Base-by-base conservation (phyloP, 2,329 filamentous ascomycete species). In the Cylindrodendrum hubeiense region DNA sequence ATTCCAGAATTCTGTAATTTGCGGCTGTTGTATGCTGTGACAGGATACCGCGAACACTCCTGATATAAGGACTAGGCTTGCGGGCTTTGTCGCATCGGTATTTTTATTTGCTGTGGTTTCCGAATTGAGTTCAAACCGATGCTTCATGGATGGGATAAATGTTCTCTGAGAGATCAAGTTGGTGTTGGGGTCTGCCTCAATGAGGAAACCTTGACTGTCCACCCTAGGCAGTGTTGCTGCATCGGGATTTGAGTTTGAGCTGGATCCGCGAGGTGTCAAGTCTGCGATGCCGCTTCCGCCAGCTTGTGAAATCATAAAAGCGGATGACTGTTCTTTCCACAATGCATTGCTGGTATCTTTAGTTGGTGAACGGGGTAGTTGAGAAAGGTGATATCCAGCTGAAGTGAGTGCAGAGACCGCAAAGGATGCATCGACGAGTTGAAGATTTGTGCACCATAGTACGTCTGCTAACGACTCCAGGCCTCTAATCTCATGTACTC, bases 401-500 rank as follows among this genome's bases (percentile, higher is more conserved):
- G 22, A 4, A 1, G 53, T 55, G 5, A 66, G 41, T 6, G 62
- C 58, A 15, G 57, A 15, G 10, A 67, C 28, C 3, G 65, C 65
- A n/a, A 66, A 67, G 4, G 65, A 66, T 3, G 53, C 34, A 33
- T 66, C 65, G 10, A 67, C 44, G 12, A 67, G 49, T 19, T 66
- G 34, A 2, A 62, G 3, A 1, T 21, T 33, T 3, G 19, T 26
- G 21, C 7, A 51, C 22, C 33, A 44, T 3, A 37, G 37, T 4
- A 51, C 7, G 2, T 15, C 12, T 1, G 17, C 21, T 12, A 63
- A 30, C 2, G 30, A 49, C 1, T 26, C 19, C 1, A 63, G 12
- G 5, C 43, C 53, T 21, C 34, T 43, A 34, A 75, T 21, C 4
- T 41, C 33, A 37, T 74, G 73, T 0, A 73, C 13, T 9, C 72